Conservation (phyloP, 2,329 filamentous ascomycete species). For the Thermochaetoides dissita region DNA sequence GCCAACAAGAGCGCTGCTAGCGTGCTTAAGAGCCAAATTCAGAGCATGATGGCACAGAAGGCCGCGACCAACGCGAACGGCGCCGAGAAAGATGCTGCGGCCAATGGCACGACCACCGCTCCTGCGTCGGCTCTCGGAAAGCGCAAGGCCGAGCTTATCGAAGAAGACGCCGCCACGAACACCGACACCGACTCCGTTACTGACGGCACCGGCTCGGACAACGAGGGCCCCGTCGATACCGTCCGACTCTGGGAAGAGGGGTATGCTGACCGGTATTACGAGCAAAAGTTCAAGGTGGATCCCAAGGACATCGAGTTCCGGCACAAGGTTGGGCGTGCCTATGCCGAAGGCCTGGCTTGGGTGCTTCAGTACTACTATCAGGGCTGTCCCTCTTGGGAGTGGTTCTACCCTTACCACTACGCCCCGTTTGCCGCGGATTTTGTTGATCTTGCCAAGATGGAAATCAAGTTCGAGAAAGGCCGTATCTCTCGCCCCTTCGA, state of each 20-base stretch:
- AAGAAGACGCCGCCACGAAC: slow-evolving; percentile 46
- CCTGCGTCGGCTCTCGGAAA: slow-evolving; percentile 33
- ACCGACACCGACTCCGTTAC: slow-evolving; percentile 33
- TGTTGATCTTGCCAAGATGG: slow-evolving; percentile 63
- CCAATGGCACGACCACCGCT: slow-evolving; percentile 6
- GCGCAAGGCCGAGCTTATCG: slow-evolving; percentile 60
- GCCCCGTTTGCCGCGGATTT: slow-evolving; percentile 96
- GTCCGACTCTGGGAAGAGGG: slow-evolving; percentile 90
- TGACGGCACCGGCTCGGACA: slow-evolving; percentile 33
- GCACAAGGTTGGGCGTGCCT: slow-evolving; percentile 75
- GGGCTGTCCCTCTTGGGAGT: slow-evolving; percentile 95
- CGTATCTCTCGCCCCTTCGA: slow-evolving; percentile 83
- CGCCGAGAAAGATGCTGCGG: slow-evolving; percentile 4
- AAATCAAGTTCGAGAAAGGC: slow-evolving; percentile 71
- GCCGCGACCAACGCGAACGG: slow-evolving; percentile 1
- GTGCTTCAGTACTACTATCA: slow-evolving; percentile 96
- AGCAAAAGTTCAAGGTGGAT: slow-evolving; percentile 84
- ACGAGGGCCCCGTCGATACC: slow-evolving; percentile 60
- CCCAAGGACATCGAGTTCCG: slow-evolving; percentile 74
- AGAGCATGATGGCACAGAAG: slow-evolving; percentile 27
- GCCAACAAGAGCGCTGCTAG: slow-evolving; percentile 94
- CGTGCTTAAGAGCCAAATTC: slow-evolving; percentile 67
- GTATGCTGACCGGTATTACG: slow-evolving; percentile 90
- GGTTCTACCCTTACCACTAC: slow-evolving; percentile 98
- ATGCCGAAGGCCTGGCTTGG: slow-evolving; percentile 91